Evolutionary conservation across 1,139 yeast species (phyloP).

Genomic region (Taiozyma sp.): DNA sequence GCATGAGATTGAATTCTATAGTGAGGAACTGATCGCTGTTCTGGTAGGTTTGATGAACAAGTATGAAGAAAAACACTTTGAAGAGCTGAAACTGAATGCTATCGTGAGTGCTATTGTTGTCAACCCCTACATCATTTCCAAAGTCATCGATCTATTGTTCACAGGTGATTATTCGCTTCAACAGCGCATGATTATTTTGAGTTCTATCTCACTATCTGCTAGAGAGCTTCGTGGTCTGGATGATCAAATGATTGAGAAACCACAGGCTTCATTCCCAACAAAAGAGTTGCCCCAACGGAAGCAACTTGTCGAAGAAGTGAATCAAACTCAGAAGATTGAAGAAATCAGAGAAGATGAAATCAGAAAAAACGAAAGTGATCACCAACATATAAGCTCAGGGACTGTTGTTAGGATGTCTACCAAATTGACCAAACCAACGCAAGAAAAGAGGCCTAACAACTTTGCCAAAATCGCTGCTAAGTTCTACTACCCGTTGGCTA

Average conservation of each 20-base stretch:
- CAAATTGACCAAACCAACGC: constrained; percentile 22
- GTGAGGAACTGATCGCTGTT: constrained; percentile 38
- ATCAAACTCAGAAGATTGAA: constrained; percentile 10
- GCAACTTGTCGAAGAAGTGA: constrained; percentile 6
- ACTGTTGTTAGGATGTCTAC: constrained; percentile 27
- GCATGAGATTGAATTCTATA: constrained; percentile 35
- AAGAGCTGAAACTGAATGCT: constrained; percentile 48
- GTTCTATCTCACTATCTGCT: constrained; percentile 52
- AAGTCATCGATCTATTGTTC: constrained; percentile 39
- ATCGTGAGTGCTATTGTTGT: constrained; percentile 50
- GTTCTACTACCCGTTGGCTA: constrained; percentile 33
- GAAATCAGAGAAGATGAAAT: constrained; percentile 11
- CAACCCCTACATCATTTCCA: constrained; percentile 35
- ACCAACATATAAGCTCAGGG: constrained; percentile 8
- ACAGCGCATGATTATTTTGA: constrained; percentile 51
- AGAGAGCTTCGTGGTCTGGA: constrained; percentile 58
- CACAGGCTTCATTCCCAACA: constrained; percentile 30
- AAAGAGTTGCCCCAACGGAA: constrained; percentile 22
- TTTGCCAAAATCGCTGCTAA: constrained; percentile 27
- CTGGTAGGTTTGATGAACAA: constrained; percentile 42
- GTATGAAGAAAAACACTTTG: constrained; percentile 48
- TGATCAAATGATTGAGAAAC: constrained; percentile 37
- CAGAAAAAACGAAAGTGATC: constrained; percentile 1
- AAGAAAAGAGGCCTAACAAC: constrained; percentile 19
- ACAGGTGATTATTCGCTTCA: constrained; percentile 66